Conservation (phyloP, 257 asterid genomes). For the Schizonepeta tenuifolia region DNA sequence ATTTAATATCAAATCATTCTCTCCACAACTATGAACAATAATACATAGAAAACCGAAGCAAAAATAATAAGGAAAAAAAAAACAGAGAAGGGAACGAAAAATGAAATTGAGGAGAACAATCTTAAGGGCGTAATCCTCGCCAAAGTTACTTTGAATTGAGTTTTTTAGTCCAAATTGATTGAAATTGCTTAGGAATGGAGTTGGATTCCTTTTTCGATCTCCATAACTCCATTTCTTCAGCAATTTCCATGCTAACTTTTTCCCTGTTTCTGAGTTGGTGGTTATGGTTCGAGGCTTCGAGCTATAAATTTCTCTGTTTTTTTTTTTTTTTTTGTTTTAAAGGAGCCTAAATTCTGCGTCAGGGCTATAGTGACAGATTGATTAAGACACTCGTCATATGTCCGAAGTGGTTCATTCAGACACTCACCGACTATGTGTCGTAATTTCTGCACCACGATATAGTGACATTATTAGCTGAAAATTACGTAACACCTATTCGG, state of each 20-base stretch:
- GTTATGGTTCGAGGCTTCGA: background rate
- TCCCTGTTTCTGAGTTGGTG: slow-evolving; percentile 3
- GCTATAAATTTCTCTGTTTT: too few relatives aligned
- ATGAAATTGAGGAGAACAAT: slow-evolving; percentile 41
- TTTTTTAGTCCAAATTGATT: slow-evolving; percentile 75
- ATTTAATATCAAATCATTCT: slow-evolving; percentile 5
- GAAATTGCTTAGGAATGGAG: slow-evolving; percentile 22
- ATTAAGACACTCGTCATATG: too few relatives aligned
- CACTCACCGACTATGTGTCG: too few relatives aligned
- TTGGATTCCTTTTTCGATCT: slow-evolving; percentile 54
- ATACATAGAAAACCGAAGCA: background rate
- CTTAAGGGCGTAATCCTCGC: slow-evolving; percentile 90
- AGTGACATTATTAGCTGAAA: too few relatives aligned
- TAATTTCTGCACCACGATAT: too few relatives aligned
- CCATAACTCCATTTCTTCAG: slow-evolving; percentile 54
- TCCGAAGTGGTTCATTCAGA: too few relatives aligned
- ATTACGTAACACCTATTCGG: too few relatives aligned
- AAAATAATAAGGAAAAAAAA: too few relatives aligned
- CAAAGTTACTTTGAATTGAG: slow-evolving; percentile 83
- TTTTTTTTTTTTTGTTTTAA: too few relatives aligned
- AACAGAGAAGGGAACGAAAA: background rate
- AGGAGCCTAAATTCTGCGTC: too few relatives aligned
- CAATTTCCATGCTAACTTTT: slow-evolving; percentile 40
- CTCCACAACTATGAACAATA: background rate
- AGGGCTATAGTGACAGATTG: too few relatives aligned